Conservation (phyloP, 1,284 basidiomycete species). For the Coniferiporia weirii region DNA sequence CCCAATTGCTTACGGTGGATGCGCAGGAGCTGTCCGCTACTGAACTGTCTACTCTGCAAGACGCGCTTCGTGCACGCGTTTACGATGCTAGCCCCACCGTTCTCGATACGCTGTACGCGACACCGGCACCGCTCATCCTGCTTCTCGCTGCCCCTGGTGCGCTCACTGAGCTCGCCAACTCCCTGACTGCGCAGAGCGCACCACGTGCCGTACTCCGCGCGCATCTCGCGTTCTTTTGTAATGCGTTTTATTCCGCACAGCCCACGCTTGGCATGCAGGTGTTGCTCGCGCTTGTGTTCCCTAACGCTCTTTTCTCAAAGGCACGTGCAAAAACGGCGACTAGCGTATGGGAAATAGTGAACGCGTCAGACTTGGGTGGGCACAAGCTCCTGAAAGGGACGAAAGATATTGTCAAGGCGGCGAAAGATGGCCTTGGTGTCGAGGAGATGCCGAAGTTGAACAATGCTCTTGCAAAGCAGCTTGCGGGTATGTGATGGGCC, state of each 20-base stretch:
- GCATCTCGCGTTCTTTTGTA: constrained; percentile 34
- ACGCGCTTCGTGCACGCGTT: constrained; percentile 56
- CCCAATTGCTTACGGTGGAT: constrained; percentile 30
- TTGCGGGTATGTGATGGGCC: constrained; percentile 47
- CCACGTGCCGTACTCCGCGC: constrained; percentile 25
- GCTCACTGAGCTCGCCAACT: constrained; percentile 44
- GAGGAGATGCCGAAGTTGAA: constrained; percentile 51
- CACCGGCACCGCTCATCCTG: constrained; percentile 41
- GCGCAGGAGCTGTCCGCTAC: constrained; percentile 24
- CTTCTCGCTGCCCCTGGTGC: constrained; percentile 39
- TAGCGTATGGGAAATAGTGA: constrained; percentile 60
- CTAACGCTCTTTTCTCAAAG: constrained; percentile 70
- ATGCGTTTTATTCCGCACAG: constrained; percentile 26
- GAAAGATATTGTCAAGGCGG: constrained; percentile 29
- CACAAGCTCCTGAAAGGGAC: constrained; percentile 19
- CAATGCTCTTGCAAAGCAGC: constrained; percentile 44
- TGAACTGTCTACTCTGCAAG: constrained; percentile 43
- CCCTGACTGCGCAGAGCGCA: constrained; percentile 27
- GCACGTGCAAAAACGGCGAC: constrained; percentile 57
- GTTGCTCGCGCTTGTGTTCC: constrained; percentile 63
- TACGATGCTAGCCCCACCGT: constrained; percentile 61
- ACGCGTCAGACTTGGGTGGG: constrained; percentile 31
- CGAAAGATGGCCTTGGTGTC: constrained; percentile 23
- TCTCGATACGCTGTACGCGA: constrained; percentile 60
- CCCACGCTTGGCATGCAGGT: constrained; percentile 37